Percentiles rank a stretch among this genome's conserved stretches.
Evolutionary conservation across 2,329 filamentous ascomycete species (phyloP).

Genomic region (Colletotrichum tamarilloi): DNA sequence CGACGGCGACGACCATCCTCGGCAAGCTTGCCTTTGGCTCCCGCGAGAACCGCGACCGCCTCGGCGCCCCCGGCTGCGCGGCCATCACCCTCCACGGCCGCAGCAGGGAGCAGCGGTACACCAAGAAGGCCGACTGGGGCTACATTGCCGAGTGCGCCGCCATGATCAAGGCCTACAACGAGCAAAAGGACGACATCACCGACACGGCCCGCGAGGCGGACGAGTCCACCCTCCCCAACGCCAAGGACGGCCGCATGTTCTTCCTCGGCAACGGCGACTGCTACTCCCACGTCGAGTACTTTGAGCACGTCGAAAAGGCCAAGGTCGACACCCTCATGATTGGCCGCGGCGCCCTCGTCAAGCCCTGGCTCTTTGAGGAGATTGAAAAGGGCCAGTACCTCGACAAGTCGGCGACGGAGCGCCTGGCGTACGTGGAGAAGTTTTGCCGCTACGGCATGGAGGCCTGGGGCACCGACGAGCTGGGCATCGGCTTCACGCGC

Average conservation of each 20-base stretch:
- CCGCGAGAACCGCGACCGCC: conserved; percentile 74
- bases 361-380: conserved; percentile 99
- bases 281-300: conserved; percentile 92
- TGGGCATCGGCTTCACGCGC: conserved; percentile 89
- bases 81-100: conserved; percentile 96
- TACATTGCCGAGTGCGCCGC: conserved; percentile 93
- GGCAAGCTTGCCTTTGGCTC: conserved; percentile 86
- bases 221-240: conserved; percentile 75
- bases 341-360: conserved; percentile 93
- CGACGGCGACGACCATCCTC: conserved; percentile 83
- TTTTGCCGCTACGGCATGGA: conserved; percentile 92
- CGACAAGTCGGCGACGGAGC: conserved; percentile 91
- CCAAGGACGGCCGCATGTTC: conserved; percentile 77
- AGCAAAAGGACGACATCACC: conserved; percentile 70
- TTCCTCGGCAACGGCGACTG: conserved; percentile 98
- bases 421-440: conserved; percentile 86
- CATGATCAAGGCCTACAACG: conserved; percentile 83
- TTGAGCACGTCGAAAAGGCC: conserved; percentile 78
- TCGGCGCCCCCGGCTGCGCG: conserved; percentile 85
- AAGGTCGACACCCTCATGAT: conserved; percentile 96
- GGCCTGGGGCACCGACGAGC: conserved; percentile 95
- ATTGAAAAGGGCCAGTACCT: conserved; percentile 92
- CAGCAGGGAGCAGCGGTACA: conserved; percentile 94
- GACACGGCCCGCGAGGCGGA: conserved; percentile 87
- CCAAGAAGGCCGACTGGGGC: conserved; percentile 89